phyloP scores from a whole-genome alignment of 495 filamentous ascomycete genomes.

The Stereocaulon alpinum region DNA sequence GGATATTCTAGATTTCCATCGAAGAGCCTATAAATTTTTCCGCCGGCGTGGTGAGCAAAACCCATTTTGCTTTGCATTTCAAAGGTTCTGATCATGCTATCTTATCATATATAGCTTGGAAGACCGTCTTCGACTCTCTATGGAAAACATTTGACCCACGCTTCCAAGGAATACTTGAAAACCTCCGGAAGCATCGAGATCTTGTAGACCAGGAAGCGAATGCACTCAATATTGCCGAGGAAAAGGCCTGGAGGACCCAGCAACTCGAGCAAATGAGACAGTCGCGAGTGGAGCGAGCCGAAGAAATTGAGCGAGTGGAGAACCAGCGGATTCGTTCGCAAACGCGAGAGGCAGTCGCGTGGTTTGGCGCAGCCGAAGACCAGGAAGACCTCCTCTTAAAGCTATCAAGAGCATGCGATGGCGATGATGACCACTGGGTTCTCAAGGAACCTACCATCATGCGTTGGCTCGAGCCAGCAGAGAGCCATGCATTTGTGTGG shows the following conservation, averaged over 20 bases:
- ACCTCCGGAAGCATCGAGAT: slow-evolving; percentile 28
- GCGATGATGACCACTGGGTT: slow-evolving; percentile 9
- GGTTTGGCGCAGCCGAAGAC: slow-evolving; percentile 15
- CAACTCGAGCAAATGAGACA: slow-evolving; percentile 5
- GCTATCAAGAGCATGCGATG: background rate
- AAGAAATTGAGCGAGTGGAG: slow-evolving; percentile 12
- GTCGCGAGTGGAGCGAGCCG: slow-evolving; percentile 3
- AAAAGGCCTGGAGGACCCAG: slow-evolving; percentile 12
- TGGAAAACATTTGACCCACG: slow-evolving; percentile 34
- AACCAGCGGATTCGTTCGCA: slow-evolving; percentile 3
- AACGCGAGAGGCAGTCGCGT: slow-evolving; percentile 8
- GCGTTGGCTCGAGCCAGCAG: slow-evolving; percentile 12
- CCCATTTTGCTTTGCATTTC: background rate
- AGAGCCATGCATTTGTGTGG: slow-evolving; percentile 11
- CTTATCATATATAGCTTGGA: slow-evolving; percentile 31
- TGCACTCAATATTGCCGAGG: slow-evolving; percentile 24
- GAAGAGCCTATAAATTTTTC: slow-evolving; percentile 37
- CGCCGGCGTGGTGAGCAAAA: slow-evolving; percentile 27
- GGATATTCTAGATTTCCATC: slow-evolving; percentile 38
- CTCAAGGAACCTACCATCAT: background rate
- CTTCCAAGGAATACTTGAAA: slow-evolving; percentile 31
- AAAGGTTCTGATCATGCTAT: background rate
- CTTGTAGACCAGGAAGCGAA: slow-evolving; percentile 31
- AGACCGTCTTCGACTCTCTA: slow-evolving; percentile 32
- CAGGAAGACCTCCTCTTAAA: slow-evolving; percentile 14